Base-by-base conservation (phyloP, 2,329 filamentous ascomycete genomes). In the Phialophora verrucosa region DNA sequence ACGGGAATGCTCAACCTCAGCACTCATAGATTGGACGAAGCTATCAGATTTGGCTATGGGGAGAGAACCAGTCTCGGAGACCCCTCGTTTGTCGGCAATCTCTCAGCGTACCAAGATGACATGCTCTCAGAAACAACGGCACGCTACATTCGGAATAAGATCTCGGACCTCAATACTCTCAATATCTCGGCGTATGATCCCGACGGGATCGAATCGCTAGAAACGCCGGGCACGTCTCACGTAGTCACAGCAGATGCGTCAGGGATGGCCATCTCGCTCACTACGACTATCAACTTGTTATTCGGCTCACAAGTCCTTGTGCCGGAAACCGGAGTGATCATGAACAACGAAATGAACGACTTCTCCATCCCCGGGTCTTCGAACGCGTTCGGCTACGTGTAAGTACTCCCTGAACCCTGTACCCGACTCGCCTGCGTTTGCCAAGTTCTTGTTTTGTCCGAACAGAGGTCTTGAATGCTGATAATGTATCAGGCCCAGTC, bases 21-120 rank as follows among this genome's bases (percentile, higher is more conserved):
- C 44, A 90, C 89, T 0, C 95, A 98, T 78, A 87, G 91, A 14
- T 85, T 97, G 70, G 88, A 92, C 74, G 95, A 98, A 82, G 90
- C 93, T 12, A 92, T 97, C 81, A 87, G 92, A 25, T 98, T 96
- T 76, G 93, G 87, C 2, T 98, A 97, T 75, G 93, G 90, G 3
- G 82, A 90, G 72, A 88, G 93, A 64, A 84, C 88, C n/a, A 84
- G 89, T 31, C 85, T 98, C 0, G 94, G 93, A 4, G 95, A 98
- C 76, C 95, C 94, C 0, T 82, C 80, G 1, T 97, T 90, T 75
- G 86, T 96, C 3, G 71, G 82, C 0, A 86, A 86, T 32, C 81
- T 94, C 59, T 79, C 83, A 8, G 76, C 80, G 7, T 90, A 90
- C 70, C 88, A 97, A 77, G 76, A 82, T 1, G 76, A 83, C 2